Evolutionary conservation across 371 early-diverging fungal species (phyloP).

Genomic region (Syncephalastrum racemosum): DNA sequence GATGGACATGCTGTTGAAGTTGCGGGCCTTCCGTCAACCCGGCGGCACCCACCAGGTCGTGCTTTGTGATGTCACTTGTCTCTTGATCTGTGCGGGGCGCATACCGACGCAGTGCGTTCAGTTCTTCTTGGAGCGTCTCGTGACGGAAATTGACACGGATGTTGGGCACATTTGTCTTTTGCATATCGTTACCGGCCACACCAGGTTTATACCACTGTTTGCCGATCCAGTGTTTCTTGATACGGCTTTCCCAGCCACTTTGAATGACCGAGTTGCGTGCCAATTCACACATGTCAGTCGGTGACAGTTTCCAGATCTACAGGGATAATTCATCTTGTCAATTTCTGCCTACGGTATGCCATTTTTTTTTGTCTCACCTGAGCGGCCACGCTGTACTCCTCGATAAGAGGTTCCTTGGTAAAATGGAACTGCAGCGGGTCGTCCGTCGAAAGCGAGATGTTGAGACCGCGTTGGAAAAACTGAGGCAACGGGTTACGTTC

Average conservation of each 20-base stretch:
- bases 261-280: constrained; percentile 95
- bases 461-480: constrained; percentile 96
- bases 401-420: constrained; percentile 98
- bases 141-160: constrained; percentile 88
- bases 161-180: constrained; percentile 95
- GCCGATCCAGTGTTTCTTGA: constrained; percentile 97
- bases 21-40: constrained; percentile 21
- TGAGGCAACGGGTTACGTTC: constrained; percentile 95
- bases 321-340: no score
- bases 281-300: constrained; percentile 97
- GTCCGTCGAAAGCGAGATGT: constrained; percentile 96
- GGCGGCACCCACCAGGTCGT: constrained; percentile 30
- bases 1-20: constrained; percentile 26
- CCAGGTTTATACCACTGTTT: constrained; percentile 76
- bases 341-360: not conserved
- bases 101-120: constrained; percentile 52
- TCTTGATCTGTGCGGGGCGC: constrained; percentile 6
- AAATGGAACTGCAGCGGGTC: constrained; percentile 99
- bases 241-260: constrained; percentile 88
- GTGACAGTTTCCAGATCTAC: constrained; percentile 92
- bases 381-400: constrained; percentile 98
- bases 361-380: constrained; percentile 56
- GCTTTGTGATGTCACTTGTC: constrained; percentile 5
- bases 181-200: constrained; percentile 86
- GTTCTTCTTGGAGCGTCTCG: constrained; percentile 86